Evolutionary conservation across 495 filamentous ascomycete species (phyloP), one percentile per base, ranked within the genome.

Genomic region (Hyaloscypha bicolor): DNA sequence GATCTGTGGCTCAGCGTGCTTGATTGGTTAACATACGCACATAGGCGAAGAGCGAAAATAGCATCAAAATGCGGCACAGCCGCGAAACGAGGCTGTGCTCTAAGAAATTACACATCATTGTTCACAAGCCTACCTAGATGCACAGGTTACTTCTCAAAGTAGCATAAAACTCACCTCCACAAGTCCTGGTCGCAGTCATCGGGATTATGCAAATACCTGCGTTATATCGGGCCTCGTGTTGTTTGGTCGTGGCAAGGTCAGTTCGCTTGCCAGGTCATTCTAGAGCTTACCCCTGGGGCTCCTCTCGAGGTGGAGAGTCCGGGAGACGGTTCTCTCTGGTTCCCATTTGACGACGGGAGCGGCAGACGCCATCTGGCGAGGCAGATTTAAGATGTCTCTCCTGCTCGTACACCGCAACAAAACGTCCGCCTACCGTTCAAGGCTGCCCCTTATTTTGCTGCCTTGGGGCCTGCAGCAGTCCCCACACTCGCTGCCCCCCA

Each of bases 371-470:
- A 61, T 48, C 37, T 62, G 4, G 56, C 69, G 65, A 71, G 69
- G 69, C 69, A 71, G 69, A 71, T 64, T 65, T 21, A 57, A 37
- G 55, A 64, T 60, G 66, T 61, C 55, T 60, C 35, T 48, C 16
- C 42, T 48, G 11, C 42, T 19, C 4, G 9, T 48, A 48, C 42
- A 48, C 16, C 42, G 42, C 16, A 14, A 19, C 16, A 48, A 14
- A 48, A 48, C 16, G 42, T 48, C 42, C 42, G 42, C 42, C 42
- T 48, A 16, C 42, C 42, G 42, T 14, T 48, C 42, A 48, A 48
- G 19, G 31, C 30, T 65, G 12, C 62, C 63, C 63, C 63, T 65
- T 65, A 59, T 58, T 65, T 65, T 39, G 42, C 62, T 64, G 51
- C 62, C 62, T 56, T 37, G 52, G 31, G 21, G 62, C 51, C 62